Conservation (phyloP, 1,139 yeast genomes). For the Suhomyces kunorum region DNA sequence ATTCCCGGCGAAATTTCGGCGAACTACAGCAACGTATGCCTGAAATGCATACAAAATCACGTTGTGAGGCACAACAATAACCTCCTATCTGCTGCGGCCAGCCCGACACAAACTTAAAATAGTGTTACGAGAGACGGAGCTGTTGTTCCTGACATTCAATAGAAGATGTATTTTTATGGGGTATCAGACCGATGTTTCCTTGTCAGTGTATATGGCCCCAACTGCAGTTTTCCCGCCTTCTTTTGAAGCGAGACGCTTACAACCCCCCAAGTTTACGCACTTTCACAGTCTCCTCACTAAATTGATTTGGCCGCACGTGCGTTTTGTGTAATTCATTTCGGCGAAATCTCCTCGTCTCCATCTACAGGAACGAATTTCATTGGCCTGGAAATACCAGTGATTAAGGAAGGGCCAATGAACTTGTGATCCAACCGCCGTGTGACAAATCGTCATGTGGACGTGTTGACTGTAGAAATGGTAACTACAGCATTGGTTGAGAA, state of each 20-base stretch:
- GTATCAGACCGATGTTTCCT: no score
- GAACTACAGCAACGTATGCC: conserved; percentile 16
- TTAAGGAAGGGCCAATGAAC: neutral
- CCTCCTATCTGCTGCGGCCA: conserved; percentile 8
- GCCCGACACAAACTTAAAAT: no score
- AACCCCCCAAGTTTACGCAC: no score
- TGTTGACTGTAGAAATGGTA: no score
- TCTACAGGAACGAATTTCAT: neutral
- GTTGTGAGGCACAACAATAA: conserved; percentile 1
- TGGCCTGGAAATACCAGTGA: neutral
- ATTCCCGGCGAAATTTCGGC: conserved; percentile 35
- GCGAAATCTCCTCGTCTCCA: conserved; percentile 10
- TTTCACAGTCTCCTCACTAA: neutral
- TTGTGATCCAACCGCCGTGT: neutral
- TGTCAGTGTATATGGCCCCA: no score
- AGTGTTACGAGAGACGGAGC: no score
- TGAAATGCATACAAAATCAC: conserved; percentile 4
- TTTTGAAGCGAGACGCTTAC: neutral
- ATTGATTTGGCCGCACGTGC: conserved; percentile 1
- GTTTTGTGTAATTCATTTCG: conserved; percentile 15
- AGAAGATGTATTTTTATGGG: no score
- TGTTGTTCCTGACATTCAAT: no score
- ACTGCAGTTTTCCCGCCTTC: neutral
- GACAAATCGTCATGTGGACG: neutral
- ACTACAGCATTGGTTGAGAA: no score